Evolutionary conservation across 306 rosid species (phyloP).

Genomic region (Malus sylvestris): DNA sequence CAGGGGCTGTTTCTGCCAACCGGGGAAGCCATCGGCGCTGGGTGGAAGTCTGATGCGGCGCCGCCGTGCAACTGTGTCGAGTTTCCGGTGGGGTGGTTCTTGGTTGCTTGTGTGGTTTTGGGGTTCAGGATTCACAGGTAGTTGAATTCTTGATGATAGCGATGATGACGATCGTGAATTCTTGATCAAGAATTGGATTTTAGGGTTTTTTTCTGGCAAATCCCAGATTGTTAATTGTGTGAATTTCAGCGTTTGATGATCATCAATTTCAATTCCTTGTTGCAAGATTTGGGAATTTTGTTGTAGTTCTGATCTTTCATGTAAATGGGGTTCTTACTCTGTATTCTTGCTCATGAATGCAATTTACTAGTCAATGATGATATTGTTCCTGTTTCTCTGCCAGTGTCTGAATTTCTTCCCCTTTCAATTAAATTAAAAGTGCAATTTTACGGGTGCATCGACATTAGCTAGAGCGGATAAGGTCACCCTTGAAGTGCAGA

Average conservation of each 20-base stretch:
- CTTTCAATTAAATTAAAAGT: not conserved
- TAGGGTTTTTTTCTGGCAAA: not conserved
- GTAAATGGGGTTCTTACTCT: not conserved
- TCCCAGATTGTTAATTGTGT: not conserved
- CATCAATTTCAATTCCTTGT: not conserved
- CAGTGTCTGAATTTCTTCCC: not conserved
- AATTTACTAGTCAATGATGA: not conserved
- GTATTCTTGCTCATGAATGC: not conserved
- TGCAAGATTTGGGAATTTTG: not conserved
- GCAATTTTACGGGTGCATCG: not conserved
- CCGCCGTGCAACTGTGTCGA: constrained; percentile 19
- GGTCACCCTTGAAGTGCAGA: not conserved
- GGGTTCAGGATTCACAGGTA: constrained; percentile 19
- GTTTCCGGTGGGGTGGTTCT: constrained; percentile 22
- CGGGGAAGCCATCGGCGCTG: not conserved
- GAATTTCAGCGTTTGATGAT: not conserved
- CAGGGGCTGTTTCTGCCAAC: not conserved
- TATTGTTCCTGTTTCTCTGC: not conserved
- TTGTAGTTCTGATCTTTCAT: not conserved
- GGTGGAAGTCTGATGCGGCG: constrained; percentile 14
- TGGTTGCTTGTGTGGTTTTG: constrained; percentile 20
- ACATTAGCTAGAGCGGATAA: not conserved
- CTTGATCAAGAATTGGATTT: not conserved
- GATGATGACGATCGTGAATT: not conserved
- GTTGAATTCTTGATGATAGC: constrained; percentile 1